Conservation (phyloP, 1,139 yeast species). For the Pichia sp. region DNA sequence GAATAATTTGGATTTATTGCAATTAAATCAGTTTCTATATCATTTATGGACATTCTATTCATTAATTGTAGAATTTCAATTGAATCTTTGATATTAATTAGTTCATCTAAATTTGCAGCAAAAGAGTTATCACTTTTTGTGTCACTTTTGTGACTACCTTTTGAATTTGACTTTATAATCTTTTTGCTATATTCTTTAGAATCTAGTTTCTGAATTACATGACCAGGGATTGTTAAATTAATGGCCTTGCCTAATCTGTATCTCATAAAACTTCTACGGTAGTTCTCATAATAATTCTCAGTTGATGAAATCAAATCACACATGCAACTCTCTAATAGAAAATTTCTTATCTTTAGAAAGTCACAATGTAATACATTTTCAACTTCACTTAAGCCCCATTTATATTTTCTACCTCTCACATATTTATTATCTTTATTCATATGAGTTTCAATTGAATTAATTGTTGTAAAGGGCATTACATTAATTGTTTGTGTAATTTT, state of each 20-base stretch:
- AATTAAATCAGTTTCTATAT: slow-evolving; percentile 36
- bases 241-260: slow-evolving; percentile 35
- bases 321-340: slow-evolving; percentile 49
- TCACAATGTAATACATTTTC: slow-evolving; percentile 66
- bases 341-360: slow-evolving; percentile 45
- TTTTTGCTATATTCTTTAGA: slow-evolving; percentile 19
- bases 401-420: slow-evolving; percentile 60
- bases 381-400: slow-evolving; percentile 71
- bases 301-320: slow-evolving; percentile 55
- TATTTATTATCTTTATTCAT: slow-evolving; percentile 32
- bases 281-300: slow-evolving; percentile 50
- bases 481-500: slow-evolving; percentile 24
- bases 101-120: slow-evolving; percentile 28
- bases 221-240: slow-evolving; percentile 18
- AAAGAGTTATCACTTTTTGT: slow-evolving; percentile 22
- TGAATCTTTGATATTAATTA: slow-evolving; percentile 22
- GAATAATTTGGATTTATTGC: slow-evolving; percentile 45
- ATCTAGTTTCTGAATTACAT: slow-evolving; percentile 20
- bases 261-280: slow-evolving; percentile 40
- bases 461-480: slow-evolving; percentile 54
- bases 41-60: slow-evolving; percentile 34
- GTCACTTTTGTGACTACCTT: slow-evolving; percentile 25
- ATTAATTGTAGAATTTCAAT: slow-evolving; percentile 34
- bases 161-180: slow-evolving; percentile 24
- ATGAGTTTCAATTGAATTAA: slow-evolving; percentile 41